Percentiles rank a stretch among this genome's conserved stretches.
phyloP scores from a whole-genome alignment of 2,329 filamentous ascomycete genomes.

The Neonectria faginata region DNA sequence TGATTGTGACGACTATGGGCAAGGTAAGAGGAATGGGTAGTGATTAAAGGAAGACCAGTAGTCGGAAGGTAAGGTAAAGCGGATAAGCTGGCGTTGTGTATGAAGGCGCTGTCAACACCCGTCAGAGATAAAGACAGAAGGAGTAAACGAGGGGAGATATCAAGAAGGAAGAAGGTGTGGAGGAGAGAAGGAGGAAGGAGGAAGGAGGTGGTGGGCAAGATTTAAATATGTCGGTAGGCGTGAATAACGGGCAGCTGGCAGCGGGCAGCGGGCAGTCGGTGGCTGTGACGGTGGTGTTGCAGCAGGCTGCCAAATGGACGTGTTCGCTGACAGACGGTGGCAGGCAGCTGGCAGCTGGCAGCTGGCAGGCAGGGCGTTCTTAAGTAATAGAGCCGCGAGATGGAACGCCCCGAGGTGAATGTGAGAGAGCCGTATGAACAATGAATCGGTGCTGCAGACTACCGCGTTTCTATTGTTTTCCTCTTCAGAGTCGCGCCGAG shows the following conservation, averaged over 20 bases:
- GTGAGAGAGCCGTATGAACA: not conserved
- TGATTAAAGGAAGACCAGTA: conserved; percentile 4
- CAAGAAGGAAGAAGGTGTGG: conserved; percentile 25
- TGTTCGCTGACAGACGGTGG: not conserved
- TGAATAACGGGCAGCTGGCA: conserved; percentile 13
- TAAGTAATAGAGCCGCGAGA: not conserved
- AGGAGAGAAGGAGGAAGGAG: not conserved
- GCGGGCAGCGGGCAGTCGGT: not conserved
- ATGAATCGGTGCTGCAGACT: not conserved
- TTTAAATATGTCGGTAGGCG: not conserved
- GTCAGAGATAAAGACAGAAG: not conserved
- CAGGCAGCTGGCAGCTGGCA: conserved; percentile 12
- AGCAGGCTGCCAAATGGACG: not conserved
- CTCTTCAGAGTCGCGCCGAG: not conserved
- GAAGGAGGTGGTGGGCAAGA: not conserved
- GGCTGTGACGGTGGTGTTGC: not conserved
- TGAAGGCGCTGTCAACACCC: conserved; percentile 12
- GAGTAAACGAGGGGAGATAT: conserved; percentile 15
- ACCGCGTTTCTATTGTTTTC: not conserved
- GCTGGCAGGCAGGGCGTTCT: not conserved
- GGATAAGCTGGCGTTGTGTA: not conserved
- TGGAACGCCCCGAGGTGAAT: not conserved
- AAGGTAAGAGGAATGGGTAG: conserved; percentile 6
- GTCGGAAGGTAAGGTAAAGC: conserved; percentile 4
- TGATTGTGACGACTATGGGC: conserved; percentile 6